phyloP scores from a whole-genome alignment of 2,329 filamentous ascomycete species.

The Mariannaea sp. region DNA sequence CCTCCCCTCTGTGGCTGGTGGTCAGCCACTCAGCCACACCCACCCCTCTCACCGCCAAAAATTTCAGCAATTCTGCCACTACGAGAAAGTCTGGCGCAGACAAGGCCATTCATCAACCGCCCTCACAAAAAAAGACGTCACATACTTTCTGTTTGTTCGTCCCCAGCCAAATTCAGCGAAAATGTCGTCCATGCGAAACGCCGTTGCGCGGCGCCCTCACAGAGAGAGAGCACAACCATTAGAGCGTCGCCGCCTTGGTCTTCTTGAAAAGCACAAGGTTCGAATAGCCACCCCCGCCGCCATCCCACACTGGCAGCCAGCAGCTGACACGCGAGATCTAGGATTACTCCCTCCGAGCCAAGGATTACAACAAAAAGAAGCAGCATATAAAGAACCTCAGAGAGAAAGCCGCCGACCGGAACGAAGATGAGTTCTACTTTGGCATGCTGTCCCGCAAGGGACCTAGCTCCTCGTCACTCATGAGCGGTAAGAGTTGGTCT shows the following conservation, averaged over 20 bases:
- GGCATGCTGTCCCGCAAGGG: slow-evolving; percentile 69
- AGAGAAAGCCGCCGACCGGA: slow-evolving; percentile 66
- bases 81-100: slow-evolving; percentile 2
- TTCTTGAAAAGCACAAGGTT: slow-evolving; percentile 95
- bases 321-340: slow-evolving; percentile 34
- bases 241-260: slow-evolving; percentile 82
- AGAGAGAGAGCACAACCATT: slow-evolving; percentile 86
- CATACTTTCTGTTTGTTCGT: neutral
- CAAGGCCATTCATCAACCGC: slow-evolving; percentile 1
- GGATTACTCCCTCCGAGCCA: slow-evolving; percentile 69
- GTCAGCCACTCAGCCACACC: slow-evolving; percentile 22
- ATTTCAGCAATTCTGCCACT: slow-evolving; percentile 45
- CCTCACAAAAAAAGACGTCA: neutral
- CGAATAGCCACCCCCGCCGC: slow-evolving; percentile 22
- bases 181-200: slow-evolving; percentile 66
- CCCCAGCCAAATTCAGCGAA: slow-evolving; percentile 6
- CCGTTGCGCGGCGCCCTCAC: slow-evolving; percentile 81
- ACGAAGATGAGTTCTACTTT: slow-evolving; percentile 76
- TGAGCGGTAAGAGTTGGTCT: slow-evolving; percentile 56
- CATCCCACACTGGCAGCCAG: neutral
- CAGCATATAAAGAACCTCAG: slow-evolving; percentile 61
- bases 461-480: slow-evolving; percentile 52
- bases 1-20: neutral
- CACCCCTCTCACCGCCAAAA: slow-evolving; percentile 44
- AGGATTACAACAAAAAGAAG: slow-evolving; percentile 71